Evolutionary conservation across 2,329 filamentous ascomycete species (phyloP).

Genomic region (Aureobasidium pullulans): DNA sequence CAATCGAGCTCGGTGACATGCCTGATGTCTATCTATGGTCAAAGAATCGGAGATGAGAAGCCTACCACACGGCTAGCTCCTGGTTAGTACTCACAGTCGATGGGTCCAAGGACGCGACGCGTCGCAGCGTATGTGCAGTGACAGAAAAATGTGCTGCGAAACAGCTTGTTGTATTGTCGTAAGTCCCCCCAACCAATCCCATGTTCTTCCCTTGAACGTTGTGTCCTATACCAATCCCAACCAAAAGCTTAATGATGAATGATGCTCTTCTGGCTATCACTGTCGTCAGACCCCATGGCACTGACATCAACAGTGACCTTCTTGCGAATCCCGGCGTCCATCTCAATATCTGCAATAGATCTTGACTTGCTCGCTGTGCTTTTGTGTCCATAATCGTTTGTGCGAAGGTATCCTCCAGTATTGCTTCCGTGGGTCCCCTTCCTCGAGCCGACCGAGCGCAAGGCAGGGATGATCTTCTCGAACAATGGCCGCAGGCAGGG

Average conservation of each 20-base stretch:
- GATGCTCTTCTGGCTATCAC: conserved; percentile 6
- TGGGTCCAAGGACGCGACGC: too few species aligned
- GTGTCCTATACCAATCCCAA: too few species aligned
- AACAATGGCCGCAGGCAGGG: conserved; percentile 10
- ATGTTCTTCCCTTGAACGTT: too few species aligned
- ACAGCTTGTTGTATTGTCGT: too few species aligned
- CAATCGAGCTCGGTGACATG: too few species aligned
- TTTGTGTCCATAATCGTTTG: not conserved
- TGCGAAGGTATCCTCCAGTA: not conserved
- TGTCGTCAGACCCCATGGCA: not conserved
- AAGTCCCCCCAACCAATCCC: too few species aligned
- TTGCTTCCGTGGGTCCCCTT: not conserved
- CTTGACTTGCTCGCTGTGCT: not conserved
- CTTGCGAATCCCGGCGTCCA: not conserved
- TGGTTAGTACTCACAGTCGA: too few species aligned
- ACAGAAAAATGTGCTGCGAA: too few species aligned
- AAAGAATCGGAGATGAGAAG: too few species aligned
- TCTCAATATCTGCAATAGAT: not conserved
- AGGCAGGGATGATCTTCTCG: not conserved
- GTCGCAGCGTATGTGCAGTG: too few species aligned
- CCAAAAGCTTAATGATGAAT: not conserved
- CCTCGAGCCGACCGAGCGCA: not conserved
- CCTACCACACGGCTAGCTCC: too few species aligned
- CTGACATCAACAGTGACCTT: conserved; percentile 1
- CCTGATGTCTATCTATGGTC: too few species aligned